Conservation (phyloP, 495 filamentous ascomycete species). For the Penicillium bialowiezense region DNA sequence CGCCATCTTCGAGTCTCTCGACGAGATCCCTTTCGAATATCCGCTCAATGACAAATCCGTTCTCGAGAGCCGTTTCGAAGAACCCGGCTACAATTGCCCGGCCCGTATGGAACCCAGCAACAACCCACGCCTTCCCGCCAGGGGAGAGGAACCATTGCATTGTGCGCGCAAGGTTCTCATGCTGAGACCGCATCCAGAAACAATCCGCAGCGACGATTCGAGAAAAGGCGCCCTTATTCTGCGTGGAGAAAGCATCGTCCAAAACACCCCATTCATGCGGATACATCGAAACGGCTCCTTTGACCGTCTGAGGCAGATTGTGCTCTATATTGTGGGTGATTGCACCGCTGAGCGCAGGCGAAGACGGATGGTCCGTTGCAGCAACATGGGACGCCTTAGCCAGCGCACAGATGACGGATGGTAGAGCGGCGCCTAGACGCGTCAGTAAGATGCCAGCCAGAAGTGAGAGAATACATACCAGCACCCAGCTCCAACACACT, state of each 20-base stretch:
- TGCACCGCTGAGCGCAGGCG: conserved; percentile 56
- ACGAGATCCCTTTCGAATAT: conserved; percentile 75
- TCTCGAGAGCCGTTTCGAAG: conserved; percentile 57
- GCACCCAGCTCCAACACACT: conserved; percentile 60
- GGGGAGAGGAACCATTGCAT: conserved; percentile 69
- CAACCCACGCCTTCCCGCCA: conserved; percentile 58
- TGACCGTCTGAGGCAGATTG: conserved; percentile 41
- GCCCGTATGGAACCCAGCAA: conserved; percentile 85
- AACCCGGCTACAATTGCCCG: conserved; percentile 67
- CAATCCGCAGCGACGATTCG: conserved; percentile 80
- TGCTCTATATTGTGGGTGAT: conserved; percentile 58
- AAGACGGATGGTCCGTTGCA: conserved; percentile 77
- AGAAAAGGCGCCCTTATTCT: conserved; percentile 52
- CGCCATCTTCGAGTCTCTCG: conserved; percentile 49
- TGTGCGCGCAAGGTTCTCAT: conserved; percentile 65
- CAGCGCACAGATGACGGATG: conserved; percentile 64
- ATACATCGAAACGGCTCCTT: conserved; percentile 38
- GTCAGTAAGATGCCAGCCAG: not conserved
- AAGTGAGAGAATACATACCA: conserved; percentile 40
- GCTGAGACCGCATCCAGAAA: conserved; percentile 80
- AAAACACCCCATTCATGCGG: conserved; percentile 76
- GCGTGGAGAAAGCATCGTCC: conserved; percentile 48
- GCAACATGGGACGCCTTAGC: conserved; percentile 61
- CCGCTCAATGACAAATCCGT: conserved; percentile 63
- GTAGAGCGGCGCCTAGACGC: conserved; percentile 65